Percentiles rank a stretch among this genome's conserved stretches.
Evolutionary conservation across 176 grass and related monocot species (phyloP).

Genomic region (Eleusine indica): DNA sequence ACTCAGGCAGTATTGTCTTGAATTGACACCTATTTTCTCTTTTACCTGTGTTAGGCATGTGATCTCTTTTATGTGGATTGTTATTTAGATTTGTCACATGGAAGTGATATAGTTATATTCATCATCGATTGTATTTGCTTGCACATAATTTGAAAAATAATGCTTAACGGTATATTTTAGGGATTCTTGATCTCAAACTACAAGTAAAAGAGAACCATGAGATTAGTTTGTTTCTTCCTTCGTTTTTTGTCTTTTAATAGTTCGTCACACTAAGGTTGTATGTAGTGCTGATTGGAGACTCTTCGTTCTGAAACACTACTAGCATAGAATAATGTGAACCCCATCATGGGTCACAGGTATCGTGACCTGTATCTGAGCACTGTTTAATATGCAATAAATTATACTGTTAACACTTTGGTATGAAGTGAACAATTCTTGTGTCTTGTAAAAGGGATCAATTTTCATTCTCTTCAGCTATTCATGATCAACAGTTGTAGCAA

Average conservation of each 20-base stretch:
- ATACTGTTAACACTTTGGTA: background rate
- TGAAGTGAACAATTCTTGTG: background rate
- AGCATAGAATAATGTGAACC: background rate
- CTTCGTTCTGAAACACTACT: constrained; percentile 1
- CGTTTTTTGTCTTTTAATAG: background rate
- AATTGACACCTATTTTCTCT: background rate
- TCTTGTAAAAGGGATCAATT: background rate
- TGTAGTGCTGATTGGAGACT: background rate
- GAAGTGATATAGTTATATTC: background rate
- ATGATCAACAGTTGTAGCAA: background rate
- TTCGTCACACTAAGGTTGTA: background rate
- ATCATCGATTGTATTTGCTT: background rate
- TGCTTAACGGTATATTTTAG: background rate
- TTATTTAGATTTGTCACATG: background rate
- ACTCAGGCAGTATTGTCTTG: background rate
- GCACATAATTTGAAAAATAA: background rate
- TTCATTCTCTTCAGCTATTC: background rate
- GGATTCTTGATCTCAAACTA: background rate
- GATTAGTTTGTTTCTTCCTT: background rate
- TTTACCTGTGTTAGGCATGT: background rate
- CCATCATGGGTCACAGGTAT: background rate
- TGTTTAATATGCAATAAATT: background rate
- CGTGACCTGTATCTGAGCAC: background rate
- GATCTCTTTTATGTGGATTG: background rate
- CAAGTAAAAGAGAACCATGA: background rate